phyloP scores from a whole-genome alignment of 2,329 filamentous ascomycete species.

The Akanthomyces lecanii region DNA sequence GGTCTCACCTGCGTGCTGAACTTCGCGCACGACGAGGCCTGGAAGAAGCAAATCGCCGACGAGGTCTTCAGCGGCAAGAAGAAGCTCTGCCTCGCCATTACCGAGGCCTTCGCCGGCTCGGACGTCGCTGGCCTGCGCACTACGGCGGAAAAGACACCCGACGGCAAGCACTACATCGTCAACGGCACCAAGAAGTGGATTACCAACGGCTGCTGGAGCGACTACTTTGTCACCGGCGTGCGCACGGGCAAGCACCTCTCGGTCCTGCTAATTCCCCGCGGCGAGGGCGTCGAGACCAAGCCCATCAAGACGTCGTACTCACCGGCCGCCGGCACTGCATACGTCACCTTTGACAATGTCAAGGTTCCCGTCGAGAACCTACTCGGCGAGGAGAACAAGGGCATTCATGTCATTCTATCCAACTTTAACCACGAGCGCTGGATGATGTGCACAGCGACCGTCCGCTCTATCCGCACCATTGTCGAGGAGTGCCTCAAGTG shows the following conservation, averaged over 20 bases:
- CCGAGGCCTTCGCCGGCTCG: conserved; percentile 77
- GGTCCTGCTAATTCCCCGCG: conserved; percentile 70
- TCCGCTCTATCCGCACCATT: conserved; percentile 62
- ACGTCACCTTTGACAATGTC: conserved; percentile 79
- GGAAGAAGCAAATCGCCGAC: conserved; percentile 62
- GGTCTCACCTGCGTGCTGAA: conserved; percentile 74
- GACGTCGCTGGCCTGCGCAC: conserved; percentile 79
- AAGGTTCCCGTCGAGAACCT: conserved; percentile 77
- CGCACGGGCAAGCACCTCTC: conserved; percentile 75
- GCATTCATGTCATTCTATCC: conserved; percentile 75
- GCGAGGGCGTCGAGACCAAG: conserved; percentile 71
- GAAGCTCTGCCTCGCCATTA: conserved; percentile 85
- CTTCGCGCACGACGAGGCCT: conserved; percentile 64
- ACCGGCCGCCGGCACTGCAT: conserved; percentile 71
- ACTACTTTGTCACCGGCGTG: conserved; percentile 81
- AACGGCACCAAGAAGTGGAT: conserved; percentile 84
- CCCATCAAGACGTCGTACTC: conserved; percentile 80
- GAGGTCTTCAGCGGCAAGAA: conserved; percentile 77
- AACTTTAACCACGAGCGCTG: conserved; percentile 90
- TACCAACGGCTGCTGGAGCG: conserved; percentile 73
- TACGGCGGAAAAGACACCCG: conserved; percentile 69
- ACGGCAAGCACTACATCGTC: conserved; percentile 68
- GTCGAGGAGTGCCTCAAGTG: conserved; percentile 85
- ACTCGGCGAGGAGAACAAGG: conserved; percentile 78
- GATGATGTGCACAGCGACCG: conserved; percentile 65